Evolutionary conservation across 2,329 filamentous ascomycete genomes (phyloP).

Genomic region (Colletotrichum echinochloae): DNA sequence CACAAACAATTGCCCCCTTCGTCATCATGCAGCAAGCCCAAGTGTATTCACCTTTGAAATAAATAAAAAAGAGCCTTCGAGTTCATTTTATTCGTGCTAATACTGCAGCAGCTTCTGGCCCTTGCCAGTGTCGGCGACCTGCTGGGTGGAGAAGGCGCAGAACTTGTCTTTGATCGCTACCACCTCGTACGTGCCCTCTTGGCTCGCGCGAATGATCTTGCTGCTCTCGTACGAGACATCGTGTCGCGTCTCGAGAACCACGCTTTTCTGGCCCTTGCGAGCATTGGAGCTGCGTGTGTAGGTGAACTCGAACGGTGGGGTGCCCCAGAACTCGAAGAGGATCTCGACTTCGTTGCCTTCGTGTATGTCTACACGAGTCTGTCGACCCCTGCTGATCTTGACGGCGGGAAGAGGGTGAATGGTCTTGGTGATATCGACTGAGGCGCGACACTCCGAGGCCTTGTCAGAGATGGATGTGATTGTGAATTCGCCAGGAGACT

Average conservation of each 20-base stretch:
- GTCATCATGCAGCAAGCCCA: slow-evolving; percentile 16
- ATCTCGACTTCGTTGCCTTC: slow-evolving; percentile 96
- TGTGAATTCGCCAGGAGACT: slow-evolving; percentile 87
- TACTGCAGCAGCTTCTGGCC: slow-evolving; percentile 52
- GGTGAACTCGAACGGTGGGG: slow-evolving; percentile 96
- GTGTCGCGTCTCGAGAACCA: slow-evolving; percentile 90
- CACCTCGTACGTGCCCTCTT: slow-evolving; percentile 98
- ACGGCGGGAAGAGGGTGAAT: slow-evolving; percentile 96
- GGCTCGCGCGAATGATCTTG: slow-evolving; percentile 85
- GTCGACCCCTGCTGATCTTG: slow-evolving; percentile 85
- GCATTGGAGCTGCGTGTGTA: slow-evolving; percentile 92
- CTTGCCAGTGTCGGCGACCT: slow-evolving; percentile 61
- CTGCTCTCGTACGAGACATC: slow-evolving; percentile 85
- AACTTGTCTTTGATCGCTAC: slow-evolving; percentile 94
- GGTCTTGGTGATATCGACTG: slow-evolving; percentile 80
- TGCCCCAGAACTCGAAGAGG: slow-evolving; percentile 93
- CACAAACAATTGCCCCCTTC: slow-evolving; percentile 21
- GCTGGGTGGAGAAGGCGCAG: slow-evolving; percentile 86
- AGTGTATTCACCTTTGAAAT: background rate
- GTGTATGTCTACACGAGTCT: slow-evolving; percentile 90
- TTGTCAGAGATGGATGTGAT: slow-evolving; percentile 90
- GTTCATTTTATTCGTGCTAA: slow-evolving; percentile 30
- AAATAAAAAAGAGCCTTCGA: background rate
- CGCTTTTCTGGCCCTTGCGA: slow-evolving; percentile 80
- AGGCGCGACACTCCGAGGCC: slow-evolving; percentile 87